A percentile compares a stretch with the other conserved stretches of the same genome.
Conservation (phyloP, 2,329 filamentous ascomycete species). For the Microsporum canis region DNA sequence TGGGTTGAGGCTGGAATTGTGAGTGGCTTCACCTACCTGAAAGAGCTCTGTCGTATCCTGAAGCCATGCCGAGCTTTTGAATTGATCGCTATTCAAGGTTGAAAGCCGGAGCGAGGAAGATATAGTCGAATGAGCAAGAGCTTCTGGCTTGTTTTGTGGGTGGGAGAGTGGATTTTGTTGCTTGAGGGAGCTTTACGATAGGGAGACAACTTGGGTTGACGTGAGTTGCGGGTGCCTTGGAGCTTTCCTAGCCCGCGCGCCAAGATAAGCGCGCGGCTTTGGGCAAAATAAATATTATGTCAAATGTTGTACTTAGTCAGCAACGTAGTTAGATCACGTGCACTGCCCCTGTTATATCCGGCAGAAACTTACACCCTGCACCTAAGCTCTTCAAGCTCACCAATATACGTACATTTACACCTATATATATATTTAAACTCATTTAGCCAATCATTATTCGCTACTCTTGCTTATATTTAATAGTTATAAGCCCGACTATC, state of each 20-base stretch:
- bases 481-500: too few species aligned
- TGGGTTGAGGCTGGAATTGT: constrained; percentile 23
- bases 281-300: not conserved
- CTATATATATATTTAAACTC: too few species aligned
- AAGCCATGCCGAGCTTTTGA: constrained; percentile 52
- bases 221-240: constrained; percentile 13
- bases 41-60: constrained; percentile 97
- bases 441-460: too few species aligned
- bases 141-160: not conserved
- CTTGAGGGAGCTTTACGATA: not conserved
- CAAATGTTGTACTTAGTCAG: too few species aligned
- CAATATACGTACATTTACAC: too few species aligned
- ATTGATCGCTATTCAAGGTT: not conserved
- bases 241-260: constrained; percentile 10
- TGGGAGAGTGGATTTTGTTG: not conserved
- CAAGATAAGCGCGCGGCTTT: constrained; percentile 2
- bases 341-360: too few species aligned
- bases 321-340: too few species aligned
- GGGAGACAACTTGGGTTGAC: constrained; percentile 5
- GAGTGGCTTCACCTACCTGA: constrained; percentile 57
- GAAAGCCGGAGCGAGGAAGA: not conserved
- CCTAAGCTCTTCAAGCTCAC: too few species aligned
- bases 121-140: not conserved
- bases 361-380: too few species aligned
- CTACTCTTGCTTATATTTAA: too few species aligned